These are phyloP conservation scores for Paracorniculantispora psalliotae DNA, from an alignment of 2,329 filamentous ascomycete genomes.

Conservation along the genomic window DNA sequence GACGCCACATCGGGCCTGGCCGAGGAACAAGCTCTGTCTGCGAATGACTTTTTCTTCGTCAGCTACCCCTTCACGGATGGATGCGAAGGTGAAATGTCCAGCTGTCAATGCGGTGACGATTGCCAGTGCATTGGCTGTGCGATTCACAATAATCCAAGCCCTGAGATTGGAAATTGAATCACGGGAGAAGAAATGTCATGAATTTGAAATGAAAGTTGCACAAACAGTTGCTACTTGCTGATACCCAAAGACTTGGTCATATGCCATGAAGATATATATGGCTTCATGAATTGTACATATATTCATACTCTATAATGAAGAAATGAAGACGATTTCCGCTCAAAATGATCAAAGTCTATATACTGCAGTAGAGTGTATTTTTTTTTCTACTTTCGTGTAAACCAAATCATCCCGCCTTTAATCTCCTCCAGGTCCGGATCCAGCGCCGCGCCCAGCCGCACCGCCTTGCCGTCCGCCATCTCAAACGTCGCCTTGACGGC, in stretches of 20 bases:
- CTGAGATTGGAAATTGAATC: conserved; percentile 10
- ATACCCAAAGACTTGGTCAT: background rate
- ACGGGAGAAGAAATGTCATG: background rate
- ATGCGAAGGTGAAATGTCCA: conserved; percentile 45
- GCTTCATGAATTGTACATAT: background rate
- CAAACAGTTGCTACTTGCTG: background rate
- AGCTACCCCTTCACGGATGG: conserved; percentile 45
- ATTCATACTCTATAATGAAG: background rate
- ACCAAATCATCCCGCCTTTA: conserved; percentile 19
- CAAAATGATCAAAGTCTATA: background rate
- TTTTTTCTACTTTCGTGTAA: conserved; percentile 10
- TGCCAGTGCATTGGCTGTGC: conserved; percentile 54
- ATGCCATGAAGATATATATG: background rate
- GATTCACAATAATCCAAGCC: conserved; percentile 40
- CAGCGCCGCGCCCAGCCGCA: conserved; percentile 19
- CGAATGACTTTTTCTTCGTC: conserved; percentile 56
- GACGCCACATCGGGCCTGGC: conserved; percentile 38
- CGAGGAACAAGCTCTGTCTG: conserved; percentile 48
- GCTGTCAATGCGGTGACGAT: conserved; percentile 55
- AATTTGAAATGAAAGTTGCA: background rate
- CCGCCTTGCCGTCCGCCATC: conserved; percentile 14
- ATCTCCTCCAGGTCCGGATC: conserved; percentile 14
- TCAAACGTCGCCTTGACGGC: conserved; percentile 17
- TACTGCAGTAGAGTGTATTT: too few relatives aligned
- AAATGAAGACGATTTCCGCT: background rate